These are phyloP conservation scores for Gryganskiella cystojenkinii DNA, from an alignment of 192 early-diverging fungal species.

Conservation along the genomic window DNA sequence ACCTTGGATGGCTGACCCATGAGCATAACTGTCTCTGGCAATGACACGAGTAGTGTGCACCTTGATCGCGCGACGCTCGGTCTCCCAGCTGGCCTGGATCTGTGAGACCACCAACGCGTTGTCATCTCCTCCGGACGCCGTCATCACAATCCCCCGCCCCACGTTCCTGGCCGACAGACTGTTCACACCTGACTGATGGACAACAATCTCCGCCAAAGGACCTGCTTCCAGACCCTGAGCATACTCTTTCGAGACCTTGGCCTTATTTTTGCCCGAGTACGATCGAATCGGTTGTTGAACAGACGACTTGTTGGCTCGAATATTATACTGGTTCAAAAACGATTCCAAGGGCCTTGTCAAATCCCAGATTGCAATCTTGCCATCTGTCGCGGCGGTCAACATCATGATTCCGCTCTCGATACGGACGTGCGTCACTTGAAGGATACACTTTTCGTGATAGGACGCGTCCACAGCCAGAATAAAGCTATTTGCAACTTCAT, in stretches of 20 bases:
- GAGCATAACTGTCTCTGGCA: constrained; percentile 54
- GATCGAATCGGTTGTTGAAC: constrained; percentile 4
- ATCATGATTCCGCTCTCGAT: constrained; percentile 54
- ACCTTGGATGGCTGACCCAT: constrained; percentile 82
- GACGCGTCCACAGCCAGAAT: constrained; percentile 56
- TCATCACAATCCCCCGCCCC: constrained; percentile 29
- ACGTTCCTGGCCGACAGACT: constrained; percentile 58
- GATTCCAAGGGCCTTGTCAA: constrained; percentile 33
- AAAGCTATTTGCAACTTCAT: constrained; percentile 61
- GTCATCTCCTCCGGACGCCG: constrained; percentile 85
- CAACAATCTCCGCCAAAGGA: constrained; percentile 11
- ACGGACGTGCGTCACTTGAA: constrained; percentile 60
- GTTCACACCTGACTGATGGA: constrained; percentile 86
- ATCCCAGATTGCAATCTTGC: constrained; percentile 65
- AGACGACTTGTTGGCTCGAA: constrained; percentile 3
- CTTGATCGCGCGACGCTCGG: background rate
- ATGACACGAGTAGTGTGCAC: constrained; percentile 8
- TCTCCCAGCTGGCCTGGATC: constrained; percentile 29
- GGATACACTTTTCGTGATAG: constrained; percentile 73
- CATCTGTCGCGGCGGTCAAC: constrained; percentile 67
- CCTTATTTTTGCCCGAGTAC: constrained; percentile 18
- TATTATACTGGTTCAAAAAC: constrained; percentile 18
- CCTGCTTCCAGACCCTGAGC: constrained; percentile 16
- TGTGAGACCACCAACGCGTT: constrained; percentile 59
- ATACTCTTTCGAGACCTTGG: constrained; percentile 12